Evolutionary conservation across 345 rosid genomes (phyloP).

Genomic region (Adansonia digitata): DNA sequence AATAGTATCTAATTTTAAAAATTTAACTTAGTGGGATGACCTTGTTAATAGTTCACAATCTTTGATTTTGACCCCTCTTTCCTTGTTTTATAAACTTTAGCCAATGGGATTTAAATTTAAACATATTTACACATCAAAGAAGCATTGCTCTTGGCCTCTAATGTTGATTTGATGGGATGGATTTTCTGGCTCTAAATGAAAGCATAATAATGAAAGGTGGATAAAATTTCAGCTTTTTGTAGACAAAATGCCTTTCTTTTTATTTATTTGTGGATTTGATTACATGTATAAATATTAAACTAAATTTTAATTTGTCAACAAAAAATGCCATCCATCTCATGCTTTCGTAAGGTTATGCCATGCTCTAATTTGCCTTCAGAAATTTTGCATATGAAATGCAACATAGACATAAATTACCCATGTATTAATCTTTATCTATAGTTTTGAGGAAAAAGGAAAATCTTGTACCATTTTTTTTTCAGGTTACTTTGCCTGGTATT

Average conservation of each 20-base stretch:
- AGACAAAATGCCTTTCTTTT: background rate
- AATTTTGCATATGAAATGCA: too few relatives aligned
- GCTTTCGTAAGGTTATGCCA: background rate
- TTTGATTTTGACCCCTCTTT: background rate
- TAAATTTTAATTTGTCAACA: background rate
- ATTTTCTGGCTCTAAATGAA: background rate
- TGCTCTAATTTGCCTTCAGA: background rate
- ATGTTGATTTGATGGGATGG: background rate
- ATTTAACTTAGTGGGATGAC: background rate
- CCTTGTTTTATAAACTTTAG: background rate
- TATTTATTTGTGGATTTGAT: background rate
- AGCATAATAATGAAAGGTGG: background rate
- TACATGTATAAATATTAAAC: background rate
- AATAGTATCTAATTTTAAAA: background rate
- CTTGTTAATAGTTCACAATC: background rate
- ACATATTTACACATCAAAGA: background rate
- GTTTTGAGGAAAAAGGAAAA: too few relatives aligned
- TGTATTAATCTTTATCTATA: too few relatives aligned
- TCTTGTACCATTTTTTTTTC: too few relatives aligned
- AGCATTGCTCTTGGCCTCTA: background rate
- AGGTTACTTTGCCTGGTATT: too few relatives aligned
- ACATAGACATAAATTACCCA: too few relatives aligned
- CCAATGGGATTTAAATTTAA: background rate
- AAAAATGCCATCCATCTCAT: conserved; percentile 7
- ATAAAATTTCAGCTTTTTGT: background rate